Evolutionary conservation across 352 stramenopile genomes (phyloP), one percentile per base, ranked within the genome.

Genomic region (Phytophthora foliorum): DNA sequence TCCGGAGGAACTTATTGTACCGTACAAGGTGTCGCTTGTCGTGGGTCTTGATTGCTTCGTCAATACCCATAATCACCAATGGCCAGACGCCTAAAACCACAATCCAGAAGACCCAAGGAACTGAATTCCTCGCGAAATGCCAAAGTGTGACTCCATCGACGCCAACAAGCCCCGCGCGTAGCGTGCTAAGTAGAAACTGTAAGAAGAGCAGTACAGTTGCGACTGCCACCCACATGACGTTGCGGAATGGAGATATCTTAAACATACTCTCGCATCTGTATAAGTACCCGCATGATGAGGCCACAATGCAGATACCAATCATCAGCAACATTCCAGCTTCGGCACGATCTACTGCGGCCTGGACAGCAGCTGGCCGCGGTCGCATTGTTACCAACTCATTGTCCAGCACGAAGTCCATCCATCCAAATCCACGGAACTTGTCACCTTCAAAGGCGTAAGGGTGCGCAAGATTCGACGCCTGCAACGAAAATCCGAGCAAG

Each of bases 1-100:
- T 96, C 36, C 89, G 77, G 8, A 96, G 55, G 44, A 94, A 96
- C 50, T 92, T 93, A 77, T 94, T 91, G 62, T 92, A 96, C 21
- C 89, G 77, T 24, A 82, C 76, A 49, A 94, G 67, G 55, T 94
- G 77, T n/a, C 78, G 70, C 36, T 86, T 85, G 54, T 96, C 89
- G 61, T 94, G 84, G 16, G 64, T 75, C 60, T 96, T 96, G 10
- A 89, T 80, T 34, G 63, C 63, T 68, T 96, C 89, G 29, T 94
- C 88, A 21, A 91, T 44, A 11, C 62, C 67, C 4, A 94, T 48
- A 17, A 90, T 75, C 8, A 88, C n/a, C 22, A 89, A 36, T 8
- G 89, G 87, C 89, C 89, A 96, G 27, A 87, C 57, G 6, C 71
- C 24, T 7, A 92, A 57, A 17, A 77, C 21, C 4, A 72, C 6